These are phyloP conservation scores for Thalia dealbata DNA, from an alignment of 176 grass and related monocot genomes.

Conservation along the genomic window DNA sequence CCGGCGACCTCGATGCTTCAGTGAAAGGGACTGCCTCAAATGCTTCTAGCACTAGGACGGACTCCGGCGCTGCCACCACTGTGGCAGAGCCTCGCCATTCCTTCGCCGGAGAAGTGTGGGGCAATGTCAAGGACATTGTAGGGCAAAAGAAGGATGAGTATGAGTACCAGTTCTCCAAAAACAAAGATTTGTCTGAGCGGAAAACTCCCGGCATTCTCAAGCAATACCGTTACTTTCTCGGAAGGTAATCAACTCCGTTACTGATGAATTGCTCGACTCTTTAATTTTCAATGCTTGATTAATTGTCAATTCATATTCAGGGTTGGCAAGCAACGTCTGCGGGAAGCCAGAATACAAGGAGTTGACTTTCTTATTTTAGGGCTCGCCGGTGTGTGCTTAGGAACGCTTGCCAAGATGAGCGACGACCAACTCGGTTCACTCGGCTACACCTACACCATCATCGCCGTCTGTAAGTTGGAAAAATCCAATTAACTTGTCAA, in stretches of 20 bases:
- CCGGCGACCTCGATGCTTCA: conserved; percentile 30
- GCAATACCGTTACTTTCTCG: conserved; percentile 74
- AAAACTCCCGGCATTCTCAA: conserved; percentile 49
- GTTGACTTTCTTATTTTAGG: conserved; percentile 65
- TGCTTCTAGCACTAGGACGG: not conserved
- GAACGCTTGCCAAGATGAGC: conserved; percentile 71
- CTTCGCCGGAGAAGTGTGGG: conserved; percentile 27
- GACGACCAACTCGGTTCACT: conserved; percentile 61
- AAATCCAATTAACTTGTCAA: too few species aligned
- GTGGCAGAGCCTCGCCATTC: conserved; percentile 24
- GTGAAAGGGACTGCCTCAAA: conserved; percentile 3
- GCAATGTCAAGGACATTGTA: conserved; percentile 46
- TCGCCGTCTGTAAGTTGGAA: conserved; percentile 67
- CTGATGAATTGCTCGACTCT: not conserved
- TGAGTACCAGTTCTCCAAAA: conserved; percentile 43
- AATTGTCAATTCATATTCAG: conserved; percentile 18
- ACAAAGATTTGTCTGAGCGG: conserved; percentile 51
- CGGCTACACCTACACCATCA: conserved; percentile 76
- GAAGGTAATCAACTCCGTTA: conserved; percentile 45
- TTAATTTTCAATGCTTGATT: not conserved
- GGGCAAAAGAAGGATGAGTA: conserved; percentile 55
- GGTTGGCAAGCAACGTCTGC: conserved; percentile 62
- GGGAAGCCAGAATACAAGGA: conserved; percentile 58
- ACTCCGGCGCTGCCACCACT: not conserved
- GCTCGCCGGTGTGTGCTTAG: conserved; percentile 69